These are phyloP conservation scores for Starmera stellimalicola DNA, from an alignment of 1,139 yeast species.

Conservation along the genomic window DNA sequence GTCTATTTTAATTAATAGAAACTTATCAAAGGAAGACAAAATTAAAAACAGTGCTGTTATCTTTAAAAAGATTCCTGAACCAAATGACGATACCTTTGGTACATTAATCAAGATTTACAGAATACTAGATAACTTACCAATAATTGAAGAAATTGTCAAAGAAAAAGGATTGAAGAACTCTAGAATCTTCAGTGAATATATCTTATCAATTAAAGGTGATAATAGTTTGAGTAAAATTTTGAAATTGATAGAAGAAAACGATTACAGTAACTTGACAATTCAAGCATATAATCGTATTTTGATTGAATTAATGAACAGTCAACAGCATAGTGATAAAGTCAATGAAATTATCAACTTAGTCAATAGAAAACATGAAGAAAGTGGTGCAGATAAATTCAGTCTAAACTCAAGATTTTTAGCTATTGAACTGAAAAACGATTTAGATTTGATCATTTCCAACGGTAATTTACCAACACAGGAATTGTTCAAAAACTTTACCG, in stretches of 20 bases:
- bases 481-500: constrained; percentile 29
- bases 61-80: constrained; percentile 28
- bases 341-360: no score
- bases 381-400: no score
- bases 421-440: constrained; percentile 46
- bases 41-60: constrained; percentile 23
- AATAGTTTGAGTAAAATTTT: constrained; percentile 21
- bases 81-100: constrained; percentile 30
- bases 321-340: no score
- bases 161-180: constrained; percentile 12
- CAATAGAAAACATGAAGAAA: no score
- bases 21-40: constrained; percentile 17
- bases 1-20: constrained; percentile 27
- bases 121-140: constrained; percentile 20
- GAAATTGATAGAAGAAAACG: constrained; percentile 23
- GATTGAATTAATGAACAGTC: no score
- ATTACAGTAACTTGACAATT: constrained; percentile 25
- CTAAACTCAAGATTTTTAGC: constrained; percentile 65
- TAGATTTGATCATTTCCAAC: constrained; percentile 35
- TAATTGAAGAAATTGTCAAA: constrained; percentile 14
- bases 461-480: constrained; percentile 37
- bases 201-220: constrained; percentile 21
- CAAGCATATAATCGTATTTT: constrained; percentile 23
- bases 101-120: constrained; percentile 27
- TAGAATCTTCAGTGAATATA: constrained; percentile 23